These are phyloP conservation scores for Cryptosporidium baileyi DNA, from an alignment of 169 alveolate genomes.

Conservation along the genomic window DNA sequence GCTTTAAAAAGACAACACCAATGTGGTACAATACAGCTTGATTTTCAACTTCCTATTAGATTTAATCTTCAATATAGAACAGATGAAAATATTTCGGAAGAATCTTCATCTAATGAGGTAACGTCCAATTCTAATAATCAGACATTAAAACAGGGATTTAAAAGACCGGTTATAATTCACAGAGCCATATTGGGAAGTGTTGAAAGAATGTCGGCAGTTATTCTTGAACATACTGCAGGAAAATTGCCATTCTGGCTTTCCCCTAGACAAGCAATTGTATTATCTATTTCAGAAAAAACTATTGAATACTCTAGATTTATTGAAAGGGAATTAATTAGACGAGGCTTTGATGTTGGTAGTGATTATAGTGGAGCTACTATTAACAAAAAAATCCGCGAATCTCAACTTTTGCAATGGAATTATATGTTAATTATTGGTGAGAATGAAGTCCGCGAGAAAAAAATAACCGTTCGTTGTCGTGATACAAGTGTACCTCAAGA, in stretches of 20 bases:
- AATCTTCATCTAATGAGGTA: slow-evolving; percentile 22
- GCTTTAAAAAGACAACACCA: slow-evolving; percentile 96
- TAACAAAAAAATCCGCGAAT: slow-evolving; percentile 94
- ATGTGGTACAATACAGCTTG: slow-evolving; percentile 99
- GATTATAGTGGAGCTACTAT: slow-evolving; percentile 91
- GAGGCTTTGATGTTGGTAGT: slow-evolving; percentile 91
- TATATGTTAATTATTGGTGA: slow-evolving; percentile 96
- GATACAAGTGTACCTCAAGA: slow-evolving; percentile 81
- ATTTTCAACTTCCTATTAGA: slow-evolving; percentile 97
- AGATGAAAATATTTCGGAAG: slow-evolving; percentile 76
- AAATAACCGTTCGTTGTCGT: slow-evolving; percentile 86
- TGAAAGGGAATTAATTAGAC: slow-evolving; percentile 76
- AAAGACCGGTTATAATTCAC: slow-evolving; percentile 98
- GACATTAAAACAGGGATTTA: slow-evolving; percentile 85
- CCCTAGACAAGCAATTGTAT: slow-evolving; percentile 94
- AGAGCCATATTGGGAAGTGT: slow-evolving; percentile 98
- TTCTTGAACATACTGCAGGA: slow-evolving; percentile 97
- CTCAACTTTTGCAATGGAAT: slow-evolving; percentile 93
- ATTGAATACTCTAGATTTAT: slow-evolving; percentile 89
- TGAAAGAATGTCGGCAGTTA: slow-evolving; percentile 95
- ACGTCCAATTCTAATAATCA: slow-evolving; percentile 43
- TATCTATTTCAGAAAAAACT: slow-evolving; percentile 91
- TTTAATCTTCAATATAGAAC: slow-evolving; percentile 95
- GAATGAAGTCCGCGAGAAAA: slow-evolving; percentile 87
- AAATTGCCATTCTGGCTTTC: slow-evolving; percentile 99